Evolutionary conservation across 2,329 filamentous ascomycete genomes (phyloP).

Genomic region (Trichoderma pleuroti): DNA sequence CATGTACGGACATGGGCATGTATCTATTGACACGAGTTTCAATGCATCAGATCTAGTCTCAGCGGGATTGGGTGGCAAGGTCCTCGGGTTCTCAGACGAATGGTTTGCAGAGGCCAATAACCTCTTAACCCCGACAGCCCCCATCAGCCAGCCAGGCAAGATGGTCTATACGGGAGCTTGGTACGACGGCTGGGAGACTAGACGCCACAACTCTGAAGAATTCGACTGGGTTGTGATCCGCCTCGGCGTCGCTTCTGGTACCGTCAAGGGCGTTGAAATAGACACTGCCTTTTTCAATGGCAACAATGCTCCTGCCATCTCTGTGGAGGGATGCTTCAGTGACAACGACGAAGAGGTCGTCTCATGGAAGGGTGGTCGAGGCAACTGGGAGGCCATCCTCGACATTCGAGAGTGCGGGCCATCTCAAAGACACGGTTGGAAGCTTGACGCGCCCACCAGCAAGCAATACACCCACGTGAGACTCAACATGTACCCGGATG

Average conservation of each 20-base stretch:
- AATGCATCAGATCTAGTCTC: conserved; percentile 62
- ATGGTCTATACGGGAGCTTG: conserved; percentile 68
- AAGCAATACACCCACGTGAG: conserved; percentile 77
- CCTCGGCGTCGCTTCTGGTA: conserved; percentile 67
- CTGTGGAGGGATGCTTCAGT: conserved; percentile 71
- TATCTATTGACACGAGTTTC: neutral
- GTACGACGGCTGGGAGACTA: conserved; percentile 70
- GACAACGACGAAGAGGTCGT: conserved; percentile 61
- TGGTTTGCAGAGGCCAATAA: conserved; percentile 66
- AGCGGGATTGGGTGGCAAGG: conserved; percentile 57
- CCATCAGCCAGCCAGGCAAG: conserved; percentile 61
- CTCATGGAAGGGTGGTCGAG: conserved; percentile 55
- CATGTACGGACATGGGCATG: neutral
- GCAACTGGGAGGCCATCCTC: conserved; percentile 70
- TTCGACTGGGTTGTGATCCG: conserved; percentile 67
- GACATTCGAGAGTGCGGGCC: conserved; percentile 69
- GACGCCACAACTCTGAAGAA: conserved; percentile 59
- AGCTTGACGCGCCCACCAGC: conserved; percentile 53
- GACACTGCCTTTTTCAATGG: conserved; percentile 80
- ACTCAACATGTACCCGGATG: conserved; percentile 82
- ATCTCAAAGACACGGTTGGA: conserved; percentile 70
- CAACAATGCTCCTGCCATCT: conserved; percentile 77
- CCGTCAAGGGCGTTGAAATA: conserved; percentile 70
- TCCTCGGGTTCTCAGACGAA: conserved; percentile 64
- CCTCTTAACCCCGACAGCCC: conserved; percentile 60